A percentile compares a stretch with the other conserved stretches of the same genome.
These are phyloP conservation scores for Candida anutae DNA, from an alignment of 1,139 yeast genomes.

Conservation along the genomic window DNA sequence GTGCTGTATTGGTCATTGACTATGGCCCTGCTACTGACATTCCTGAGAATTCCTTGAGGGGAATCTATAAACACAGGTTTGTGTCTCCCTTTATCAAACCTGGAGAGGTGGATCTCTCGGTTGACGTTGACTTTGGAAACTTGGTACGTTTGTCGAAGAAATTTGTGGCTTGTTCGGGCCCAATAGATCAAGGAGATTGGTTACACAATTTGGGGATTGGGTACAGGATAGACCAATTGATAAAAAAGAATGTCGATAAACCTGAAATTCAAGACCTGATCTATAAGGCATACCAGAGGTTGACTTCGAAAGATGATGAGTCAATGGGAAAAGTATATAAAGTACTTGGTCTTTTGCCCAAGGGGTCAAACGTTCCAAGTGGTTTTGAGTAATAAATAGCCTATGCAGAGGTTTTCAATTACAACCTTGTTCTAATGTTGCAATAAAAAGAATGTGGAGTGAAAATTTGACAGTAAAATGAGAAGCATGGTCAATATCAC, in stretches of 20 bases:
- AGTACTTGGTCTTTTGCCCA: constrained; percentile 57
- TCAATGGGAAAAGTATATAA: constrained; percentile 78
- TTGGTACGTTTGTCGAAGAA: constrained; percentile 23
- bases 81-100: constrained; percentile 73
- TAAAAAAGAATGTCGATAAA: constrained; percentile 24
- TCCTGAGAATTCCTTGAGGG: constrained; percentile 67
- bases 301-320: constrained; percentile 53
- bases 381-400: constrained; percentile 25
- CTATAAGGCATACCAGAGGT: constrained; percentile 51
- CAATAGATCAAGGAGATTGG: constrained; percentile 77
- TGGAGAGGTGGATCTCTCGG: constrained; percentile 76
- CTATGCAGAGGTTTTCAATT: too few relatives aligned
- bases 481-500: too few relatives aligned
- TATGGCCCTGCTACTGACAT: constrained; percentile 60
- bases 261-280: constrained; percentile 37
- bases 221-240: constrained; percentile 52
- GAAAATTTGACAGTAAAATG: too few relatives aligned
- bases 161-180: constrained; percentile 37
- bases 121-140: constrained; percentile 74
- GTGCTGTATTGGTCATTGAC: constrained; percentile 70
- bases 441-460: too few relatives aligned
- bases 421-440: too few relatives aligned
- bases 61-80: constrained; percentile 63
- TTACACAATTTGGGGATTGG: constrained; percentile 72
- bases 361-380: constrained; percentile 26